Evolutionary conservation across 2,329 filamentous ascomycete species (phyloP).

Genomic region (Epicoccum sorghinum): DNA sequence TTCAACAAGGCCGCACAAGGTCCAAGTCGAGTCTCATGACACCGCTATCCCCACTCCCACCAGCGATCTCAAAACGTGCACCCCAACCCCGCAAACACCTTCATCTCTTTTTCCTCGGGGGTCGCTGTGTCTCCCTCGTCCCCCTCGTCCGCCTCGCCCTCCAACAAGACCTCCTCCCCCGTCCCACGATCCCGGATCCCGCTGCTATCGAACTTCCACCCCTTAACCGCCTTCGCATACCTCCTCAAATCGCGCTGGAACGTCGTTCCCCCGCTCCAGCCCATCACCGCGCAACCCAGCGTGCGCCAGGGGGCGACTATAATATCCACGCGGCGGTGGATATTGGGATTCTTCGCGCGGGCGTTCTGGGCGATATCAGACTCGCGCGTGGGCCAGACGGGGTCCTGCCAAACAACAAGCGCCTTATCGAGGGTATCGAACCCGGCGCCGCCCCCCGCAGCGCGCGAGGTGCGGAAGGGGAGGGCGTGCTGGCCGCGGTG

Average conservation of each 20-base stretch:
- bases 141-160: slow-evolving; percentile 53
- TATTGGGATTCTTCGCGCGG: slow-evolving; percentile 68
- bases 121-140: slow-evolving; percentile 42
- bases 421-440: slow-evolving; percentile 94
- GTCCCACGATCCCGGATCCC: slow-evolving; percentile 73
- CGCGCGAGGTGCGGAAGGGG: slow-evolving; percentile 52
- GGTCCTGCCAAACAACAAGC: slow-evolving; percentile 88
- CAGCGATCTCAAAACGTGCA: too few species aligned
- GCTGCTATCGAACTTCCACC: slow-evolving; percentile 89
- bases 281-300: slow-evolving; percentile 83
- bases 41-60: too few species aligned
- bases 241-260: slow-evolving; percentile 85
- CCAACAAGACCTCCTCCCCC: slow-evolving; percentile 75
- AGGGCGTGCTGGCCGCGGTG: slow-evolving; percentile 72
- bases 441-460: slow-evolving; percentile 56
- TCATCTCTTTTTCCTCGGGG: slow-evolving; percentile 75
- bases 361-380: slow-evolving; percentile 44
- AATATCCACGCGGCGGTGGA: slow-evolving; percentile 87
- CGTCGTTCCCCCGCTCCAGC: slow-evolving; percentile 88
- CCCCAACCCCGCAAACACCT: slow-evolving; percentile 78
- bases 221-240: slow-evolving; percentile 74
- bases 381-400: slow-evolving; percentile 50
- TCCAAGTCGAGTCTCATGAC: too few species aligned
- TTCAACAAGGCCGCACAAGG: too few species aligned
- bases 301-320: slow-evolving; percentile 89